Conservation (phyloP, 345 rosid species). For the Pseudoturritis turrita region DNA sequence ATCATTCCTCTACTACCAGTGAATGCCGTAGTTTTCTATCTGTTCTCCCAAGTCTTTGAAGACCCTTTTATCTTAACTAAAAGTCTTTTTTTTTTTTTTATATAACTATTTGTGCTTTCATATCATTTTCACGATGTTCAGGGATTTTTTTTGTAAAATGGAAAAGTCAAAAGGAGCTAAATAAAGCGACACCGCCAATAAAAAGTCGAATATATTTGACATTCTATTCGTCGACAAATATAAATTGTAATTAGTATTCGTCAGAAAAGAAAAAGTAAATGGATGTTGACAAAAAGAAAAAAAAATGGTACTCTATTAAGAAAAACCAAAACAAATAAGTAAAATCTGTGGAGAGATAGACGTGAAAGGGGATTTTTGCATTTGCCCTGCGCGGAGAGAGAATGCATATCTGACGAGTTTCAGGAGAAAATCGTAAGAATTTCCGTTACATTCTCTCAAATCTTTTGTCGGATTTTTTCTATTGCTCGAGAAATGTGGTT, state of each 20-base stretch:
- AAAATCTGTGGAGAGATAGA: constrained; percentile 8
- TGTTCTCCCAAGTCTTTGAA: no score
- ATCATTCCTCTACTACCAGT: no score
- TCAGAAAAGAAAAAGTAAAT: constrained; percentile 1
- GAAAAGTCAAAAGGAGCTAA: constrained; percentile 15
- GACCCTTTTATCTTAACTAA: no score
- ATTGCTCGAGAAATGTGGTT: neutral
- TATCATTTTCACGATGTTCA: neutral
- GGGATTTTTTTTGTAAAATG: neutral
- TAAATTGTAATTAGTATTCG: no score
- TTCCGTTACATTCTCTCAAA: neutral
- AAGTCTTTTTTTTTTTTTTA: no score
- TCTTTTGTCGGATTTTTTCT: neutral
- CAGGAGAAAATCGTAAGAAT: constrained; percentile 17
- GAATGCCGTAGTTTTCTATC: no score
- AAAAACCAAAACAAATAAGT: neutral
- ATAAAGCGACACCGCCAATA: constrained; percentile 19
- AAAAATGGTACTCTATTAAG: neutral
- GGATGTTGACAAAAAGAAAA: neutral
- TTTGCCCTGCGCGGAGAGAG: constrained; percentile 7
- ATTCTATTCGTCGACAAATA: constrained; percentile 18
- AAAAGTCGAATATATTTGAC: constrained; percentile 12
- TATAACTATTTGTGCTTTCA: neutral
- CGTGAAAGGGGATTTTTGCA: constrained; percentile 20
- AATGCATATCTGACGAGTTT: constrained; percentile 24